Evolutionary conservation across 2,329 filamentous ascomycete genomes (phyloP).

Genomic region (Monosporascus sp.): DNA sequence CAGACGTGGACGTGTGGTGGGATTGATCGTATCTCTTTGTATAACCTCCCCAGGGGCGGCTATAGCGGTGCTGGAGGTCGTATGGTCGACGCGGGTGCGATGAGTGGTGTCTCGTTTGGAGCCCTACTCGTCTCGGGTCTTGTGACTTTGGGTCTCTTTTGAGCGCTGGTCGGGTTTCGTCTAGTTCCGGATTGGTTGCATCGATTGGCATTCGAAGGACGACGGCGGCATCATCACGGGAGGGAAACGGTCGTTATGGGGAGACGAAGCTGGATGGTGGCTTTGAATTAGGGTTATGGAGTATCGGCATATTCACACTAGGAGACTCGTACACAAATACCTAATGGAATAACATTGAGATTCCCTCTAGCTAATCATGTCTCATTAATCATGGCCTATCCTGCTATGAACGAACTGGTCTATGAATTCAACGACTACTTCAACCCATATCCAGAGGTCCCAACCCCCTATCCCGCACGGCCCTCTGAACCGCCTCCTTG

Average conservation of each 20-base stretch:
- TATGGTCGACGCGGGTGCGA: no score
- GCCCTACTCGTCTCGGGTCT: neutral
- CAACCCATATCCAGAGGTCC: constrained; percentile 45
- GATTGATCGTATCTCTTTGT: neutral
- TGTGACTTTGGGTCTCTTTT: neutral
- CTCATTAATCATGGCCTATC: no score
- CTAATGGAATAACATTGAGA: neutral
- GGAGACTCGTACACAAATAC: neutral
- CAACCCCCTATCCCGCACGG: constrained; percentile 51
- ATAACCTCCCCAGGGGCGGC: neutral
- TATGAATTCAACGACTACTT: neutral
- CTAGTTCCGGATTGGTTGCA: neutral
- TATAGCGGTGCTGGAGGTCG: neutral
- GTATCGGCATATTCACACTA: neutral
- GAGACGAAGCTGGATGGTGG: neutral
- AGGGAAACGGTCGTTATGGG: neutral
- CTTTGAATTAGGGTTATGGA: neutral
- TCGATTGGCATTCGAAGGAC: neutral
- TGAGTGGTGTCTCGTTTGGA: neutral
- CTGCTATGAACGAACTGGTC: no score
- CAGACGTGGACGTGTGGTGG: neutral
- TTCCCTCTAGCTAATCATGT: no score
- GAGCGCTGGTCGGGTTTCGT: neutral
- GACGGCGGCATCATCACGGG: neutral
- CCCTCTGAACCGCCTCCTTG: constrained; percentile 47